Base-by-base conservation (phyloP, 2,329 filamentous ascomycete species). In the Apiospora pterosperma region DNA sequence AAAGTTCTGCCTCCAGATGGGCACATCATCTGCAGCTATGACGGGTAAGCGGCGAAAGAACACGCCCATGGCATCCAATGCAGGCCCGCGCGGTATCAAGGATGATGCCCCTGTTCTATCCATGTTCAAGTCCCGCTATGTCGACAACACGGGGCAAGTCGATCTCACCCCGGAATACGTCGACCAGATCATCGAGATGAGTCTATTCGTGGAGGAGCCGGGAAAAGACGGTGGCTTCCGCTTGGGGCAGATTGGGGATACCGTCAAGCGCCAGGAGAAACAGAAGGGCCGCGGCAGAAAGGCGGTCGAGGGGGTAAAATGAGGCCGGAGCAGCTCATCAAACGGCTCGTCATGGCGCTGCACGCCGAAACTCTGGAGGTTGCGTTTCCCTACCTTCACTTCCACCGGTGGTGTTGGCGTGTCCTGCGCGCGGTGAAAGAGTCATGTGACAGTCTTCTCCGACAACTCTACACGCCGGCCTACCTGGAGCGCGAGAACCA, bases 391-490 rank as follows among this genome's bases (percentile, higher is more conserved):
- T 80, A 80, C 63, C 66, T 81, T 36, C 16, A 58, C 5, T 68
- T 84, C 65, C 81, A 82, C 66, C 74, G 76, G 3, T 62, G 64
- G 31, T 79, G 76, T 71, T 83, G 79, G 79, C 66, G 65, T 16
- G 59, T 80, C 3, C 74, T 84, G 11, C 71, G 75, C 3, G 28
- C 44, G 1, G 66, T 81, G 4, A 73, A 73, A 11, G 67, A 77
- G 3, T 63, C 64, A 2, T 77, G 75, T 59, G 71, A 76, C 19
- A 59, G 71, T 0, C 11, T 74, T 0, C 71, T 83, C 8, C 65
- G 68, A 19, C 31, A 74, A n/a, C 67, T 77, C 10, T 79, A 70
- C 65, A 75, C 73, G 0, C 68, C 74, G 1, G 69, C 66, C 1
- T 82, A 81, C 63, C 65, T 81, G 3, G 74, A 79, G 58, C 70